A percentile compares a stretch with the other conserved stretches of the same genome.
Evolutionary conservation across 73 alveolate species (phyloP).

Genomic region (Halteria grandinella): DNA sequence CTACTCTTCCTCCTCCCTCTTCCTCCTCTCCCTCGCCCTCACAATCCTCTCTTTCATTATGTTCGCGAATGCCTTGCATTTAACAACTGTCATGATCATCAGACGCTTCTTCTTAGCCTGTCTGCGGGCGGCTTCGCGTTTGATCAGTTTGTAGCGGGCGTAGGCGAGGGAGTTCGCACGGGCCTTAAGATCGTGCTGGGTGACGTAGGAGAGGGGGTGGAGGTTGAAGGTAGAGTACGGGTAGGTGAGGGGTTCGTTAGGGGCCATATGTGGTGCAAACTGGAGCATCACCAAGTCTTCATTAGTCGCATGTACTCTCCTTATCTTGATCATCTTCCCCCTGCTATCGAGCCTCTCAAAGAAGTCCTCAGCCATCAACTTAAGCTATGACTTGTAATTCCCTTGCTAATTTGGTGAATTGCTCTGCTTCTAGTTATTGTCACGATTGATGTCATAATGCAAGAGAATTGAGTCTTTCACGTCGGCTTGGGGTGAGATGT

Average conservation of each 20-base stretch:
- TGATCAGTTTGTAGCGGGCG: slow-evolving; percentile 24
- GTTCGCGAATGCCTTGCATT: slow-evolving; percentile 42
- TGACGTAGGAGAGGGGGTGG: slow-evolving; percentile 37
- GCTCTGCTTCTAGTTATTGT: background rate
- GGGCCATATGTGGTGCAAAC: too few relatives aligned
- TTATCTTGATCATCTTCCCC: slow-evolving; percentile 40
- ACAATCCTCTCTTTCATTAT: slow-evolving; percentile 28
- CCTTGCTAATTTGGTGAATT: background rate
- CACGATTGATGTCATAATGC: background rate
- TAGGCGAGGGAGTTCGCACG: slow-evolving; percentile 54
- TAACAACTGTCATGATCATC: slow-evolving; percentile 35
- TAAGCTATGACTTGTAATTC: slow-evolving; percentile 5
- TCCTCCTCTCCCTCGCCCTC: slow-evolving; percentile 14
- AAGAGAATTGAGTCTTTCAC: background rate
- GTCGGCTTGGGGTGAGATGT: slow-evolving; percentile 31
- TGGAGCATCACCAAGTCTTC: slow-evolving; percentile 47
- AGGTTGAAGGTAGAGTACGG: slow-evolving; percentile 35
- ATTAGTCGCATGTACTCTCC: slow-evolving; percentile 34
- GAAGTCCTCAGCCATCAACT: slow-evolving; percentile 23
- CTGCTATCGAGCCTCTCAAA: slow-evolving; percentile 46
- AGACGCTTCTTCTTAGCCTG: slow-evolving; percentile 41
- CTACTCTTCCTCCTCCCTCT: slow-evolving; percentile 41
- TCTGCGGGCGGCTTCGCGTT: slow-evolving; percentile 33
- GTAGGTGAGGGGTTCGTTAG: too few relatives aligned
- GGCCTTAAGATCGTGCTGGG: slow-evolving; percentile 48